Percentiles rank a stretch among this genome's conserved stretches.
Conservation (phyloP, 2,329 filamentous ascomycete genomes). For the Penicillium brevicompactum region DNA sequence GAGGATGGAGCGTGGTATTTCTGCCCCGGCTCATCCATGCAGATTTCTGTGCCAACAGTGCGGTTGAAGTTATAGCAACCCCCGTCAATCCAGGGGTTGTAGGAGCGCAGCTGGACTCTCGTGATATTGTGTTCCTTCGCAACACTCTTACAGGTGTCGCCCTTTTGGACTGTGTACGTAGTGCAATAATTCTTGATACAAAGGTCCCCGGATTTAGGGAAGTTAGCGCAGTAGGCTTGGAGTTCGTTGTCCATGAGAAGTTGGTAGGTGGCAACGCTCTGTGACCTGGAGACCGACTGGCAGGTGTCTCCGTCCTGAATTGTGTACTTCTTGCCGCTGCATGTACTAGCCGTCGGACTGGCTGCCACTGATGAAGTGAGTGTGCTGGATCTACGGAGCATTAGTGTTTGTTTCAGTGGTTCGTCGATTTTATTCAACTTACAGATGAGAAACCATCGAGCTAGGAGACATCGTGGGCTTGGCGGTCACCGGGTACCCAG, state of each 20-base stretch:
- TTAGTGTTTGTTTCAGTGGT: neutral
- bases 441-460: neutral
- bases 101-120: slow-evolving; percentile 8
- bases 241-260: slow-evolving; percentile 5
- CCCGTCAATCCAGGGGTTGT: slow-evolving; percentile 9
- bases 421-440: neutral
- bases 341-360: slow-evolving; percentile 1
- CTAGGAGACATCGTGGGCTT: neutral
- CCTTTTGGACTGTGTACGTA: neutral
- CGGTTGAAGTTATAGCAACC: slow-evolving; percentile 7
- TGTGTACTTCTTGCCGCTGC: slow-evolving; percentile 6
- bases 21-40: slow-evolving; percentile 3
- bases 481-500: slow-evolving; percentile 17
- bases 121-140: slow-evolving; percentile 7
- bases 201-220: neutral
- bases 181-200: slow-evolving; percentile 3
- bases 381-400: neutral
- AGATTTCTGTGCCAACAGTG: slow-evolving; percentile 4
- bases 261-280: slow-evolving; percentile 5
- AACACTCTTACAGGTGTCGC: slow-evolving; percentile 12
- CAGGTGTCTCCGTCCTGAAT: slow-evolving; percentile 12
- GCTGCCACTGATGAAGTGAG: neutral
- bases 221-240: slow-evolving; percentile 4
- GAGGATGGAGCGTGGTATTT: slow-evolving; percentile 2
- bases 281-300: slow-evolving; percentile 3